These are phyloP conservation scores for Acanthamoeba castellanii DNA, from an alignment of 208 protist species.

Conservation along the genomic window DNA sequence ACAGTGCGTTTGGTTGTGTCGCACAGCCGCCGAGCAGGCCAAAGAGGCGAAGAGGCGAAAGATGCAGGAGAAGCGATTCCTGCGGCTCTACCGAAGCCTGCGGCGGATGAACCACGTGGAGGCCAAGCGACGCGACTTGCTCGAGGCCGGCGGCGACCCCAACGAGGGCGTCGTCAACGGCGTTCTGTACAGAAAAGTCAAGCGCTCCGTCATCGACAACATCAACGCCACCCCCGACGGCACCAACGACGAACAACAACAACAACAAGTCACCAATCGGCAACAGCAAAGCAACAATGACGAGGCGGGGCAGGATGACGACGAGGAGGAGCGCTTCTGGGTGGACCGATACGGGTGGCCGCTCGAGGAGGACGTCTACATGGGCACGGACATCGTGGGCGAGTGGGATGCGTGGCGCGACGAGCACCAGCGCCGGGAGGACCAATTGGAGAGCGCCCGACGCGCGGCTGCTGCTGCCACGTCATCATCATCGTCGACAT, in stretches of 20 bases:
- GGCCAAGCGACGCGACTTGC: background rate
- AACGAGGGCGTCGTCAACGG: background rate
- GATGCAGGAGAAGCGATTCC: constrained; percentile 2
- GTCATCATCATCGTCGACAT: background rate
- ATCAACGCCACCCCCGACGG: background rate
- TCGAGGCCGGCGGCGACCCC: background rate
- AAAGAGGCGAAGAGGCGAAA: background rate
- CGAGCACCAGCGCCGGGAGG: background rate
- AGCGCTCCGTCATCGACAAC: background rate
- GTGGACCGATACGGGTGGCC: constrained; percentile 15
- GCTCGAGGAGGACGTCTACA: background rate
- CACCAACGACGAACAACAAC: background rate
- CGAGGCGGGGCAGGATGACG: background rate
- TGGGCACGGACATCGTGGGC: background rate
- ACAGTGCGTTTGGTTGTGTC: too few relatives aligned
- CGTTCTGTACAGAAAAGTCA: constrained; percentile 9
- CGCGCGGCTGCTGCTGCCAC: background rate
- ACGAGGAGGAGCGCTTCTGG: background rate
- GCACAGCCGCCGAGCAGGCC: too few relatives aligned
- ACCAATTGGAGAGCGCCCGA: background rate
- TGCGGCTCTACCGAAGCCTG: background rate
- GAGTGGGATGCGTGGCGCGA: constrained; percentile 2
- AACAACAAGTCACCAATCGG: background rate
- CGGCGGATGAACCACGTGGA: background rate
- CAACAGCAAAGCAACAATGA: background rate